Evolutionary conservation across 2,329 filamentous ascomycete genomes (phyloP), one percentile per base, ranked within the genome.

Genomic region (Fusarium devonianum): DNA sequence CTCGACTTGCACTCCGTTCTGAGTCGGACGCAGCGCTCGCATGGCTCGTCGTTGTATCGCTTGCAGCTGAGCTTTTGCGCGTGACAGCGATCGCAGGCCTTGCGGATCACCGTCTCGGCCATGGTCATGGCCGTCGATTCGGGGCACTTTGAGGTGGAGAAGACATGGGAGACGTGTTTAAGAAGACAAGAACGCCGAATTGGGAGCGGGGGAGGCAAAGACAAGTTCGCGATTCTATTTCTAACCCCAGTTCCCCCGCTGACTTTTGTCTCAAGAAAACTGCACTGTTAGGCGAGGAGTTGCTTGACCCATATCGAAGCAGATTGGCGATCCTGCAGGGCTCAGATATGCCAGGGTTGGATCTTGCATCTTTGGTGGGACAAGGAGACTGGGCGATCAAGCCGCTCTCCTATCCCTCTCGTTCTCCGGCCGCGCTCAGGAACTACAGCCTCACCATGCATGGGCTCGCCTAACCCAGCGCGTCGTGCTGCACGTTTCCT

Each of bases 41-140:
- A 78, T 14, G 71, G 58, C 36, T 73, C 71, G 40, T 71, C 70
- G 48, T 67, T 68, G 46, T 67, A 62, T 38, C 75, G 71, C 59
- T 74, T 77, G 66, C 75, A 78, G 55, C 71, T 74, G 49, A 78
- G 68, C 62, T 78, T 78, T 59, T 78, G 75, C 13, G 63, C 63
- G 57, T 78, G 76, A 58, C 75, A 78, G 53, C 74, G 72, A 61
- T 78, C 75, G 64, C 75, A 78, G 46, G 75, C 75, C 47, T 73
- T 75, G 46, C 76, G 72, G 53, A 69, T 73, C 50, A 68, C 60
- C 41, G 63, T 67, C 51, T 74, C 72, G 56, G 69, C 60, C 72
- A 74, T 74, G 61, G 58, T 67, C 58, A 64, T 56, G 47, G 59
- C 67, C 67, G 50, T 63, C 29, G 49, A 47, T 58, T 60, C 63